Evolutionary conservation across 768 basidiomycete species (phyloP).

Genomic region (Rubroboletus satanas): DNA sequence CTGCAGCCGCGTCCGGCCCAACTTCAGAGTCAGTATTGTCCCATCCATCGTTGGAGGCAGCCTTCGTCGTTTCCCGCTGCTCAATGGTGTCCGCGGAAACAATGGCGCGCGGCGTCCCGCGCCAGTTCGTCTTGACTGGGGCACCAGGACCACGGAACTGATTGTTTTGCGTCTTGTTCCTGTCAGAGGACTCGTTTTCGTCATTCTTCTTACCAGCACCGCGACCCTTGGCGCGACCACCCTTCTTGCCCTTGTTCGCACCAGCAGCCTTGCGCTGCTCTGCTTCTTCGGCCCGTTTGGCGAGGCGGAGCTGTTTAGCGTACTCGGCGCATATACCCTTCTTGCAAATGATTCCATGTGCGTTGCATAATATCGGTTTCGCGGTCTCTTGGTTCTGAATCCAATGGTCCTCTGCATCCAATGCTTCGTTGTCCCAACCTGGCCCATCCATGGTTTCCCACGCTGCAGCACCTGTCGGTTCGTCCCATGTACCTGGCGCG

Average conservation of each 20-base stretch:
- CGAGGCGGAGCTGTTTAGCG: constrained; percentile 23
- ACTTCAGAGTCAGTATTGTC: constrained; percentile 17
- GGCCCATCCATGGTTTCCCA: not conserved
- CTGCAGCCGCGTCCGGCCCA: constrained; percentile 5
- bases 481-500: constrained; percentile 24
- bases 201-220: constrained; percentile 9
- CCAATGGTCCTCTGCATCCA: constrained; percentile 27
- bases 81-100: constrained; percentile 25
- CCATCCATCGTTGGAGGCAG: constrained; percentile 16
- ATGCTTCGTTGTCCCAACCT: constrained; percentile 15
- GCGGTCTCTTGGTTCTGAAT: constrained; percentile 2
- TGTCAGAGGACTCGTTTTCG: not conserved
- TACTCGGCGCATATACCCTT: constrained; percentile 37
- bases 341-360: constrained; percentile 34
- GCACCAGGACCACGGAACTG: constrained; percentile 29
- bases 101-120: constrained; percentile 25
- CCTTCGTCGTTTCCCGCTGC: constrained; percentile 18
- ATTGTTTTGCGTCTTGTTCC: constrained; percentile 8
- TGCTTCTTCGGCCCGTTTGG: constrained; percentile 13
- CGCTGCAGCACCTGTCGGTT: not conserved
- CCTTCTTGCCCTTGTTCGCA: constrained; percentile 24
- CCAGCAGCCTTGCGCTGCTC: constrained; percentile 15
- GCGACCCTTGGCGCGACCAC: constrained; percentile 9
- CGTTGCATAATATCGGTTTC: constrained; percentile 23
- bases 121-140: constrained; percentile 31